Evolutionary conservation across 202 grass and related monocot genomes (phyloP).

Genomic region (Setaria italica): DNA sequence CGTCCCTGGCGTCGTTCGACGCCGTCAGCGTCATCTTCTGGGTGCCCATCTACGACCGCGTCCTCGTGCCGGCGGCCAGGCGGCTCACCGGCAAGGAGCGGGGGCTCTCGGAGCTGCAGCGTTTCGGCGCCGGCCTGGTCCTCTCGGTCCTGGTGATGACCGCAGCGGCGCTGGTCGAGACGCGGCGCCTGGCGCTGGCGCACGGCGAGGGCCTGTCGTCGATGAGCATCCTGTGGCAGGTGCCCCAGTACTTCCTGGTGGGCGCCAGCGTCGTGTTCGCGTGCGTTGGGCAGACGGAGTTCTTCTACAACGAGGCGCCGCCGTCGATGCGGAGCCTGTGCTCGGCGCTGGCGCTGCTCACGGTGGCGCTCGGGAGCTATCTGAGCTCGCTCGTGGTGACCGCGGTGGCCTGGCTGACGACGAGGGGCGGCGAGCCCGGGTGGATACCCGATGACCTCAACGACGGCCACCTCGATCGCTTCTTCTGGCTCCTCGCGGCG

Average conservation of each 20-base stretch:
- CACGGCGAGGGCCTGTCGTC: constrained; percentile 30
- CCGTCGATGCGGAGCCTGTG: constrained; percentile 71
- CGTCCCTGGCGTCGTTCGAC: constrained; percentile 75
- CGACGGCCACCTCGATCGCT: constrained; percentile 77
- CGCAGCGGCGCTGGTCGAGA: constrained; percentile 65
- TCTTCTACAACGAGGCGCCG: constrained; percentile 76
- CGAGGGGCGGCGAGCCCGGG: constrained; percentile 47
- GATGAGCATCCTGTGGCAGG: constrained; percentile 65
- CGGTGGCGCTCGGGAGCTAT: constrained; percentile 53
- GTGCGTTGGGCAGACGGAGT: constrained; percentile 60
- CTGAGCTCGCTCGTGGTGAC: constrained; percentile 68
- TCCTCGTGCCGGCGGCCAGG: constrained; percentile 59
- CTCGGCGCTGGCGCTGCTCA: constrained; percentile 56
- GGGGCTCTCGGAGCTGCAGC: constrained; percentile 69
- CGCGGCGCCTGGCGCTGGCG: constrained; percentile 52
- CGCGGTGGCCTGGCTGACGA: constrained; percentile 53
- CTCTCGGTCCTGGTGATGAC: constrained; percentile 74
- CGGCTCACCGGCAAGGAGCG: constrained; percentile 65
- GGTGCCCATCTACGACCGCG: constrained; percentile 69
- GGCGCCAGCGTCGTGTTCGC: constrained; percentile 66
- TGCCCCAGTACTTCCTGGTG: constrained; percentile 54
- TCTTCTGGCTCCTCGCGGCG: constrained; percentile 69
- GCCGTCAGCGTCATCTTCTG: constrained; percentile 63
- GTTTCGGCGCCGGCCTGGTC: constrained; percentile 67
- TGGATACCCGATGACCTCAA: constrained; percentile 85